Percentiles rank a stretch among this genome's conserved stretches.
Conservation (phyloP, 73 alveolate genomes). For the Urostyla sp. region DNA sequence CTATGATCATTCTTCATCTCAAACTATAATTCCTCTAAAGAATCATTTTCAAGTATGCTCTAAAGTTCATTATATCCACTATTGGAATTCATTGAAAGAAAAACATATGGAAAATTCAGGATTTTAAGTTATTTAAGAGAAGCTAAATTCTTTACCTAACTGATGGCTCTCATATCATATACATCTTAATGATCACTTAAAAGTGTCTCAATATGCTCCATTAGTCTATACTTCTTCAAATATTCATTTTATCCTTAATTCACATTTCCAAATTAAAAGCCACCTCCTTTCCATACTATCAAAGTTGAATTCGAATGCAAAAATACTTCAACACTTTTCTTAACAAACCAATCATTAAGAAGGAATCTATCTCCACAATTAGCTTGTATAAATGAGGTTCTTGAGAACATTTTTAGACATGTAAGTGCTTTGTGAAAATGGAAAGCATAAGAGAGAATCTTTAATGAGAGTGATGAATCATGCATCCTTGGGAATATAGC, state of each 20-base stretch:
- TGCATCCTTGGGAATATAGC: slow-evolving; percentile 28
- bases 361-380: slow-evolving; percentile 28
- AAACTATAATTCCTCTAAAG: slow-evolving; percentile 27
- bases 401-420: not conserved
- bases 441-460: slow-evolving; percentile 15
- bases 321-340: slow-evolving; percentile 5
- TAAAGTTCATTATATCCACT: slow-evolving; percentile 8
- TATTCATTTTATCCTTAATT: not conserved
- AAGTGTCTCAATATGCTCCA: not conserved
- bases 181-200: slow-evolving; percentile 49
- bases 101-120: slow-evolving; percentile 35
- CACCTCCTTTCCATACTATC: not conserved
- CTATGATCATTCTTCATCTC: slow-evolving; percentile 32
- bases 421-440: slow-evolving; percentile 40
- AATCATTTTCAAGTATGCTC: slow-evolving; percentile 27
- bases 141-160: slow-evolving; percentile 7
- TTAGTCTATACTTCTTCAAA: slow-evolving; percentile 1
- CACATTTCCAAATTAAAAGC: no score
- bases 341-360: slow-evolving; percentile 10
- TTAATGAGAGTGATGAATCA: slow-evolving; percentile 30
- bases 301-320: slow-evolving; percentile 12
- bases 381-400: slow-evolving; percentile 29
- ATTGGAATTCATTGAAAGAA: slow-evolving; percentile 14
- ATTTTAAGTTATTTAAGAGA: slow-evolving; percentile 10
- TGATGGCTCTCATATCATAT: not conserved